Percentiles rank a stretch among this genome's conserved stretches.
phyloP scores from a whole-genome alignment of 345 rosid genomes.

The Euphorbia peplus region DNA sequence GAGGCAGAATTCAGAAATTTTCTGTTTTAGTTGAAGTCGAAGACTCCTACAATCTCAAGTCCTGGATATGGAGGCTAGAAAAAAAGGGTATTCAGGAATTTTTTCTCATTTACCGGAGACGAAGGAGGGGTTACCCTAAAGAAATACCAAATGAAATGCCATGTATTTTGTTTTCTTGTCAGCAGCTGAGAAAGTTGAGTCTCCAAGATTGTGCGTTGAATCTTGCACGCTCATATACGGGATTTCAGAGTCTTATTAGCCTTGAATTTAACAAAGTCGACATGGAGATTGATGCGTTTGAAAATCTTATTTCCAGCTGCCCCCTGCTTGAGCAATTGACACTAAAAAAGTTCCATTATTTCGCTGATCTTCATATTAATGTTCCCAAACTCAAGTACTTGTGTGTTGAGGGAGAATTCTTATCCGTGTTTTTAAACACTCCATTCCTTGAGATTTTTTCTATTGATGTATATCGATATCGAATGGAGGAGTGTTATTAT shows the following conservation, averaged over 20 bases:
- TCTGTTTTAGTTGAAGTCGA: neutral
- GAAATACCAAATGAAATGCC: constrained; percentile 1
- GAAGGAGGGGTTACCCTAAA: too few species aligned
- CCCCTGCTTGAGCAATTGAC: constrained; percentile 9
- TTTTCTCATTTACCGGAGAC: neutral
- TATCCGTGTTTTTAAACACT: constrained; percentile 4
- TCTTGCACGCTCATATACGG: neutral
- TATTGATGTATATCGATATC: constrained; percentile 1
- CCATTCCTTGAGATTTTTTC: neutral
- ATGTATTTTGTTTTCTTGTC: constrained; percentile 2
- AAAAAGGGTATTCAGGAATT: constrained; percentile 6
- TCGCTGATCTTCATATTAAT: constrained; percentile 9
- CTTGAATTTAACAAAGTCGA: constrained; percentile 7
- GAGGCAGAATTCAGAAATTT: constrained; percentile 10
- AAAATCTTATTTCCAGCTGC: constrained; percentile 10
- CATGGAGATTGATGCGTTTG: neutral
- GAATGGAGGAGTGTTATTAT: too few species aligned
- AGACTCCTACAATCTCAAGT: constrained; percentile 1
- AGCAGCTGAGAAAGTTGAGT: constrained; percentile 11
- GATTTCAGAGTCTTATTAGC: constrained; percentile 7
- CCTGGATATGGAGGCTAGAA: constrained; percentile 2
- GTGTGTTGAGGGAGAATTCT: constrained; percentile 10
- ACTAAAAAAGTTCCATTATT: neutral
- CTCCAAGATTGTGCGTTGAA: constrained; percentile 2
- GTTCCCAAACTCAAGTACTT: constrained; percentile 7